Conservation (phyloP, 208 protist species). For the Vickermania ingenoplastis region DNA sequence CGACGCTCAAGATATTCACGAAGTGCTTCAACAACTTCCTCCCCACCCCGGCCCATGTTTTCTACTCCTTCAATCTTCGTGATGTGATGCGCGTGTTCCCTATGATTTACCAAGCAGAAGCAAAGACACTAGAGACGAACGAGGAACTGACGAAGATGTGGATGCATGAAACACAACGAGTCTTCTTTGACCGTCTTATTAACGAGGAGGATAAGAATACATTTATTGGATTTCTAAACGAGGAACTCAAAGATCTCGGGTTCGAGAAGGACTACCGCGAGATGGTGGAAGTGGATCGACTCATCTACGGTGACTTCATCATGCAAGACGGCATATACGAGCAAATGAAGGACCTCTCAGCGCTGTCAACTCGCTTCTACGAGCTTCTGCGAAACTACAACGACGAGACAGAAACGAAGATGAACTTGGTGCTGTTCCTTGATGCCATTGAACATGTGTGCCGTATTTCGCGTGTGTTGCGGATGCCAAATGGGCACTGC, state of each 20-base stretch:
- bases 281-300: slow-evolving; percentile 59
- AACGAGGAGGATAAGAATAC: slow-evolving; percentile 73
- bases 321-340: slow-evolving; percentile 72
- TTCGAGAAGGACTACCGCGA: slow-evolving; percentile 45
- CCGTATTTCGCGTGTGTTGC: slow-evolving; percentile 92
- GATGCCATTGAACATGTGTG: slow-evolving; percentile 96
- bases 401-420: slow-evolving; percentile 83
- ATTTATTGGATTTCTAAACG: slow-evolving; percentile 68
- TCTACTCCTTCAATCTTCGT: slow-evolving; percentile 99
- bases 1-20: slow-evolving; percentile 91
- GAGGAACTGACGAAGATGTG: slow-evolving; percentile 85
- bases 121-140: slow-evolving; percentile 47
- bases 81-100: slow-evolving; percentile 97
- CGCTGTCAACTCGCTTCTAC: slow-evolving; percentile 57
- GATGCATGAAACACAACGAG: slow-evolving; percentile 94
- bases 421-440: slow-evolving; percentile 95
- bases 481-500: slow-evolving; percentile 92
- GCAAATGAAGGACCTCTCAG: slow-evolving; percentile 84
- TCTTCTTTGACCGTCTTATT: slow-evolving; percentile 94
- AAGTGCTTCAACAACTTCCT: slow-evolving; percentile 86
- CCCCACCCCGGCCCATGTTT: slow-evolving; percentile 95
- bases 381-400: slow-evolving; percentile 91
- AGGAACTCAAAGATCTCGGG: slow-evolving; percentile 54
- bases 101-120: slow-evolving; percentile 84
- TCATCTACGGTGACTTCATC: slow-evolving; percentile 94